Evolutionary conservation across 2,329 filamentous ascomycete genomes (phyloP), one percentile per base, ranked within the genome.

Genomic region (Cercospora sp.): DNA sequence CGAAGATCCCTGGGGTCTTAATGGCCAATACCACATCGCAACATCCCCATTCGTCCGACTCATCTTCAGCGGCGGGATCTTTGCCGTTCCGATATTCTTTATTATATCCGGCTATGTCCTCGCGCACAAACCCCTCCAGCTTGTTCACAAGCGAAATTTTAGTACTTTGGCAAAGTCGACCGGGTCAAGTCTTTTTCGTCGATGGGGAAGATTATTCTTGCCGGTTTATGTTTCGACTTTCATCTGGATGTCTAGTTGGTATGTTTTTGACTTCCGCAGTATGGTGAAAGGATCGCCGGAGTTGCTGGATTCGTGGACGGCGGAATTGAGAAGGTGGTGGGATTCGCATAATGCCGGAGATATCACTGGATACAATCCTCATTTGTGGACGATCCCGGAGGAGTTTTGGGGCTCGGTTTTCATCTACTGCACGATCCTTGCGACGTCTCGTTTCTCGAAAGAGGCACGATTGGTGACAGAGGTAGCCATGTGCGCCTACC

Each of bases 371-470:
- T 87, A 87, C 79, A 88, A 88, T 72, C 81, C 81, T 28, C 88
- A 90, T 70, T 74, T 86, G 1, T 90, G 88, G 87, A 88, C 84
- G 0, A 90, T 90, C 62, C 87, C 88, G 0, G 79, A 87, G 26
- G 88, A 90, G 74, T 85, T 88, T 77, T 80, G 83, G 71, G 89
- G 89, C 6, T 91, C 89, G 1, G 82, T 91, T 64, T 79, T 88
- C 68, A 78, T 89, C 61, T 91, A 89, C 75, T 87, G 84, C 0
- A 76, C 84, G 0, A 77, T 87, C 2, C 74, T 88, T 16, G 86
- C 88, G 0, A 80, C 91, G 80, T 85, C 64, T 85, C 83, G 64
- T 84, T 84, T 0, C 80, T 78, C 20, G 84, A 83, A 66, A 83
- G 85, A 3, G 84, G 59, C 23, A 16, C 30, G 68, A 36, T 59